A percentile compares a stretch with the other conserved stretches of the same genome.
Evolutionary conservation across 371 early-diverging fungal species (phyloP).

Genomic region (Lichtheimia hyalospora): DNA sequence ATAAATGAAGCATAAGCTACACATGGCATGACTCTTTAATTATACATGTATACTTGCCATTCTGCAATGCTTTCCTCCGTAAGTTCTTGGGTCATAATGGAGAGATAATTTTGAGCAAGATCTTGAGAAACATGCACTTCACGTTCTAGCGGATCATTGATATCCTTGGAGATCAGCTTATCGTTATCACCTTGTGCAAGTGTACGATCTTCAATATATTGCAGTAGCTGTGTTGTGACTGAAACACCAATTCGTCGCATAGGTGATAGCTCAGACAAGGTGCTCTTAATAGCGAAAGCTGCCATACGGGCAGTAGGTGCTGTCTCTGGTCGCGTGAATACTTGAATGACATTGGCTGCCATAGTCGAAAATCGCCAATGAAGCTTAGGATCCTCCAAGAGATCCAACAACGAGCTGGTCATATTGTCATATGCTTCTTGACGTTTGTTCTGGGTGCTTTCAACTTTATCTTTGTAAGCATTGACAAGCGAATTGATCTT

Average conservation of each 20-base stretch:
- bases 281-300: constrained; percentile 50
- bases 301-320: constrained; percentile 60
- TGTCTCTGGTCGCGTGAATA: constrained; percentile 58
- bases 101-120: constrained; percentile 23
- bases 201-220: constrained; percentile 63
- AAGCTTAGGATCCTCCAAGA: constrained; percentile 54
- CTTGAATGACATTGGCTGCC: constrained; percentile 74
- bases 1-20: background rate
- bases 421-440: constrained; percentile 24
- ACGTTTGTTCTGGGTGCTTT: constrained; percentile 23
- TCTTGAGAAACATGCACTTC: constrained; percentile 2
- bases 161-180: constrained; percentile 34
- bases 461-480: constrained; percentile 15
- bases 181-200: constrained; percentile 50
- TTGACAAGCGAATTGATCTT: constrained; percentile 14
- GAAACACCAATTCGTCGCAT: constrained; percentile 66
- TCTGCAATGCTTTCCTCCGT: constrained; percentile 30
- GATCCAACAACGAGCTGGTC: constrained; percentile 36
- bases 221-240: constrained; percentile 46
- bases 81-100: constrained; percentile 22
- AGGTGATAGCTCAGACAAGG: constrained; percentile 72
- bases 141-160: constrained; percentile 47
- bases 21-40: background rate
- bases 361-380: constrained; percentile 85
- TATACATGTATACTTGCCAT: constrained; percentile 20